Conservation (phyloP, 495 filamentous ascomycete species). For the Acidiella bohemica region DNA sequence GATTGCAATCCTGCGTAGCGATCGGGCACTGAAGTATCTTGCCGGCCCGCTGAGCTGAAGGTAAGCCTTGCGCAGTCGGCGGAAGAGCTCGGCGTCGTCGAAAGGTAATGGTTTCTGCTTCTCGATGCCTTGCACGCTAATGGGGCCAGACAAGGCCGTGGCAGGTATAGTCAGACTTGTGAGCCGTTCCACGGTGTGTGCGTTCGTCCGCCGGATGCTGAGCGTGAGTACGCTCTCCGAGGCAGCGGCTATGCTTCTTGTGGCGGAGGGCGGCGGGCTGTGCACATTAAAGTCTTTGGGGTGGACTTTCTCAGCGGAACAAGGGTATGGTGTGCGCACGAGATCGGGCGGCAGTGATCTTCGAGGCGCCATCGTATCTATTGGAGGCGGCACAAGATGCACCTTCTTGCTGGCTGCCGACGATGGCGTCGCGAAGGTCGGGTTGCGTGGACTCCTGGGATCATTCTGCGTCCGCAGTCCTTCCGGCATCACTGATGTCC, state of each 20-base stretch:
- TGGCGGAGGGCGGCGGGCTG: background rate
- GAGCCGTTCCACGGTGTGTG: conserved; percentile 2
- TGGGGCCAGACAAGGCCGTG: conserved; percentile 12
- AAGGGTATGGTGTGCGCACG: conserved; percentile 22
- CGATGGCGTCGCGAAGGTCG: conserved; percentile 4
- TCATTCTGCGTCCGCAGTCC: conserved; percentile 9
- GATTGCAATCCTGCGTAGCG: conserved; percentile 14
- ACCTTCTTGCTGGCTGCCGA: conserved; percentile 9
- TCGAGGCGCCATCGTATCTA: conserved; percentile 14
- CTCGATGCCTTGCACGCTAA: conserved; percentile 3
- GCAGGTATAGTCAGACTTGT: conserved; percentile 17
- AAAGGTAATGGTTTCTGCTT: conserved; percentile 11
- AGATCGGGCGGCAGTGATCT: conserved; percentile 17
- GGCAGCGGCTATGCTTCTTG: background rate
- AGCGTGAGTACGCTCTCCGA: conserved; percentile 18
- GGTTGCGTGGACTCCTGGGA: conserved; percentile 10
- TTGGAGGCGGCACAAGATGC: conserved; percentile 20
- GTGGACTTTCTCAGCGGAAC: conserved; percentile 1
- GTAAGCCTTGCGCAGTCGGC: conserved; percentile 13
- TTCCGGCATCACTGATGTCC: conserved; percentile 4
- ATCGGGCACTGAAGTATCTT: conserved; percentile 16
- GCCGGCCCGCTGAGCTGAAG: conserved; percentile 13
- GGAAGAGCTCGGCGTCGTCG: conserved; percentile 22
- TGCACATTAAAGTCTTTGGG: conserved; percentile 15
- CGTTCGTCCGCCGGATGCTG: conserved; percentile 15